Evolutionary conservation across 2,329 filamentous ascomycete species (phyloP).

Genomic region (Sporothrix globosa): DNA sequence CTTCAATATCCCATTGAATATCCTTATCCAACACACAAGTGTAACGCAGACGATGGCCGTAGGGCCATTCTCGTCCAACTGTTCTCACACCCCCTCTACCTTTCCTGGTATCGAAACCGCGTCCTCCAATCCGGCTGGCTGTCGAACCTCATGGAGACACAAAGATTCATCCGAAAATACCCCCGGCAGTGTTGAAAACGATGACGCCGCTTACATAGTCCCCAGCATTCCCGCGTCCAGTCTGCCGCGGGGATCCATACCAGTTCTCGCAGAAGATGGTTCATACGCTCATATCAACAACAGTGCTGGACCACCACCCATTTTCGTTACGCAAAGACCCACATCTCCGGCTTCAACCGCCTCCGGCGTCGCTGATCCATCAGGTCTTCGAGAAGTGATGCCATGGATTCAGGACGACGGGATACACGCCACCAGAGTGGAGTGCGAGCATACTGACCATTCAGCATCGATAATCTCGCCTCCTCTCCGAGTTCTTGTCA

Average conservation of each 20-base stretch:
- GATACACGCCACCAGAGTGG: background rate
- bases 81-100: no score
- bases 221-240: slow-evolving; percentile 24
- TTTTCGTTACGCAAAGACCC: background rate
- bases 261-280: background rate
- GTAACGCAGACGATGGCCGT: background rate
- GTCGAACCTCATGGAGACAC: slow-evolving; percentile 32
- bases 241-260: background rate
- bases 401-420: background rate
- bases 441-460: background rate
- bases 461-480: background rate
- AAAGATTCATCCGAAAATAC: slow-evolving; percentile 37
- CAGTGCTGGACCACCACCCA: no score
- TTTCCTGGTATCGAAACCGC: background rate
- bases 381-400: background rate
- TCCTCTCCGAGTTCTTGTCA: slow-evolving; percentile 11
- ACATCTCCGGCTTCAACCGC: background rate
- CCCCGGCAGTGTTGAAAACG: slow-evolving; percentile 32
- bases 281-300: background rate
- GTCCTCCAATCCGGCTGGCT: background rate
- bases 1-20: background rate
- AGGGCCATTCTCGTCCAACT: background rate
- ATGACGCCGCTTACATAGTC: slow-evolving; percentile 31
- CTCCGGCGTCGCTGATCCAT: background rate
- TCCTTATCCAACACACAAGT: background rate